A percentile compares a stretch with the other conserved stretches of the same genome.
Evolutionary conservation across 768 basidiomycete species (phyloP).

Genomic region (Rhodosporidiobolus sp.): DNA sequence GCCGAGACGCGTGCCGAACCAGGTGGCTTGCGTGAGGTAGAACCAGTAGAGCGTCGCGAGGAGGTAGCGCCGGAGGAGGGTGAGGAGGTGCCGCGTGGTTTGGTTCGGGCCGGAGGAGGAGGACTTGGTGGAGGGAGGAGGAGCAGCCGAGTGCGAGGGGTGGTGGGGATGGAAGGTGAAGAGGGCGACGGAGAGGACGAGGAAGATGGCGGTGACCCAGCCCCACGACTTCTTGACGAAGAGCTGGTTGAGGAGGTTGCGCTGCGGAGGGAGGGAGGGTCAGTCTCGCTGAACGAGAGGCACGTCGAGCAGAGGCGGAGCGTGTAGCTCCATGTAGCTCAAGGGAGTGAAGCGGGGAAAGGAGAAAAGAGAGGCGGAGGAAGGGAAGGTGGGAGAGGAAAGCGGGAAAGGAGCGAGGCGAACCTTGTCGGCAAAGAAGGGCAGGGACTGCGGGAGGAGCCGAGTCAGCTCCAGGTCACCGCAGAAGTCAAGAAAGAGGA

Average conservation of each 20-base stretch:
- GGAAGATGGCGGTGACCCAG: conserved; percentile 63
- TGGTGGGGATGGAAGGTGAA: conserved; percentile 22
- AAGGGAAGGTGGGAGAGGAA: too few species aligned
- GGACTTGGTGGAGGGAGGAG: background rate
- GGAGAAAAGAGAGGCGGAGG: too few species aligned
- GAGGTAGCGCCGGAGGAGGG: conserved; percentile 33
- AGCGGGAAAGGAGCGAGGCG: background rate
- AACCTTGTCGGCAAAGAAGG: conserved; percentile 39
- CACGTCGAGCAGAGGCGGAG: too few species aligned
- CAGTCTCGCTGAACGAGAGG: too few species aligned
- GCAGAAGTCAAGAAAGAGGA: too few species aligned
- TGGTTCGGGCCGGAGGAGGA: conserved; percentile 17
- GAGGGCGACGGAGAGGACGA: conserved; percentile 20
- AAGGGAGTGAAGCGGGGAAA: too few species aligned
- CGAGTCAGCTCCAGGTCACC: too few species aligned
- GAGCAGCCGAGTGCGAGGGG: background rate
- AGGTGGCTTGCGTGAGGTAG: conserved; percentile 61
- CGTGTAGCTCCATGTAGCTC: too few species aligned
- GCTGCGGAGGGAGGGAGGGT: conserved; percentile 46
- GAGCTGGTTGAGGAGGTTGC: conserved; percentile 72
- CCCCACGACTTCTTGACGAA: conserved; percentile 91
- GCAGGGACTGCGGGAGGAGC: conserved; percentile 9
- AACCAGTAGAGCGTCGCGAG: conserved; percentile 67
- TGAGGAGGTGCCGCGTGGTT: conserved; percentile 13
- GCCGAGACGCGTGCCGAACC: conserved; percentile 62